Conservation (phyloP, 352 stramenopile species). For the Phytophthora agathidicida region DNA sequence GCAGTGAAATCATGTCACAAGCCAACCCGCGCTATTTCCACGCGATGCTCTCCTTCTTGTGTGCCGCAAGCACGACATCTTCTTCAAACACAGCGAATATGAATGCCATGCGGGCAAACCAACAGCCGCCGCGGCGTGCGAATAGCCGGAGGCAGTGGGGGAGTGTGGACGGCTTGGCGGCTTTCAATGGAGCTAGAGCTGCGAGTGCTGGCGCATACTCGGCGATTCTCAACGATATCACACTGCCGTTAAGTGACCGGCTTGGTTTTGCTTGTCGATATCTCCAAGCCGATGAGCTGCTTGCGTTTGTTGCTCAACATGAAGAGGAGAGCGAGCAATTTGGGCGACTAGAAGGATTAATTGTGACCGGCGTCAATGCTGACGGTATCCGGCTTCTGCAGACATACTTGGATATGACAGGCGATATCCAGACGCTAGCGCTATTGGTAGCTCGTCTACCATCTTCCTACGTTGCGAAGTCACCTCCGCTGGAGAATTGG, state of each 20-base stretch:
- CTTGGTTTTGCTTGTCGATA: constrained; percentile 93
- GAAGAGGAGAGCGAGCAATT: constrained; percentile 82
- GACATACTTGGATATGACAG: constrained; percentile 89
- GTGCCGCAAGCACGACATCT: constrained; percentile 44
- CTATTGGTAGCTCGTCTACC: constrained; percentile 79
- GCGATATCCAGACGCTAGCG: constrained; percentile 93
- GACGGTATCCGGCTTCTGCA: constrained; percentile 90
- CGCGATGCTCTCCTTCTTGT: constrained; percentile 81
- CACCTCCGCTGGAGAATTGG: constrained; percentile 80
- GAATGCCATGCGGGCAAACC: constrained; percentile 27
- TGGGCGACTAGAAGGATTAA: constrained; percentile 90
- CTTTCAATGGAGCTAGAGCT: constrained; percentile 35
- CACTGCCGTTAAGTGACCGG: constrained; percentile 88
- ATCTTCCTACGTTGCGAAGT: constrained; percentile 59
- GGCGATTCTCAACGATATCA: constrained; percentile 86
- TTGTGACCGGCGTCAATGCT: constrained; percentile 88
- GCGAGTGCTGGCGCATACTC: constrained; percentile 56
- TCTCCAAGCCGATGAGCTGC: constrained; percentile 82
- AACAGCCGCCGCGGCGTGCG: constrained; percentile 37
- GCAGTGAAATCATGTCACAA: constrained; percentile 71
- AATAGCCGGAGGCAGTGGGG: constrained; percentile 61
- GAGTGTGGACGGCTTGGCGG: constrained; percentile 62
- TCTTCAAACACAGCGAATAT: constrained; percentile 32
- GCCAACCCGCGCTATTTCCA: constrained; percentile 80
- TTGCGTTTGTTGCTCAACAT: constrained; percentile 78